These are phyloP conservation scores for Parathielavia hyrcaniae DNA, from an alignment of 495 filamentous ascomycete species.

Conservation along the genomic window DNA sequence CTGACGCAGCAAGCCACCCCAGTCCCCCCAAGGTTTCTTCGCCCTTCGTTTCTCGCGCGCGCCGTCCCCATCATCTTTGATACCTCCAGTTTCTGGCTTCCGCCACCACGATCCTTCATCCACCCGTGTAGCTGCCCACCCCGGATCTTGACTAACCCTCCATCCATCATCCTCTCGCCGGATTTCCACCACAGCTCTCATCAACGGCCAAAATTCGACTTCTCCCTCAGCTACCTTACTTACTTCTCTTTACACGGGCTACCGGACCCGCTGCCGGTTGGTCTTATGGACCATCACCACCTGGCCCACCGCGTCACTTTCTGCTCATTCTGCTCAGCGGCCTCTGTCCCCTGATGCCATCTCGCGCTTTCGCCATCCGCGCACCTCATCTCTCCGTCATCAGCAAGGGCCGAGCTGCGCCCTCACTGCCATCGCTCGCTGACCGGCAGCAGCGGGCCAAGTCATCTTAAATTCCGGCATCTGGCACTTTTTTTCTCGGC, in stretches of 20 bases:
- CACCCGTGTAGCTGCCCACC: conserved; percentile 13
- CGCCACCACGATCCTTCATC: conserved; percentile 7
- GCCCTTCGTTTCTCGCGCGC: not conserved
- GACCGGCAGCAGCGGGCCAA: conserved; percentile 11
- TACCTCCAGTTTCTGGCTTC: conserved; percentile 12
- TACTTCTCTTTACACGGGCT: conserved; percentile 19
- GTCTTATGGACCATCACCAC: conserved; percentile 29
- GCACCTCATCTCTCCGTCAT: conserved; percentile 9
- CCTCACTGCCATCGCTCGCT: conserved; percentile 4
- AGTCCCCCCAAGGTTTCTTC: not conserved
- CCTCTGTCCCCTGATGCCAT: conserved; percentile 16
- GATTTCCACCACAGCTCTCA: not conserved
- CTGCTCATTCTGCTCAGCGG: conserved; percentile 5
- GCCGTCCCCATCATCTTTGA: conserved; percentile 8
- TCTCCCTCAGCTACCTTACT: conserved; percentile 3
- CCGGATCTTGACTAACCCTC: not conserved
- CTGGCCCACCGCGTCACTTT: conserved; percentile 19
- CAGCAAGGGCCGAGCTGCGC: conserved; percentile 13
- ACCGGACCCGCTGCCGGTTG: conserved; percentile 26
- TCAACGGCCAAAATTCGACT: not conserved
- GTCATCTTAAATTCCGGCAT: not conserved
- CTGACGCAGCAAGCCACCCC: conserved; percentile 1
- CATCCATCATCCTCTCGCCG: not conserved
- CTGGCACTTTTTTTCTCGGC: conserved; percentile 5
- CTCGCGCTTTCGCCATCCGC: conserved; percentile 7